Evolutionary conservation across 345 rosid species (phyloP).

Genomic region (Aegle marmelos): DNA sequence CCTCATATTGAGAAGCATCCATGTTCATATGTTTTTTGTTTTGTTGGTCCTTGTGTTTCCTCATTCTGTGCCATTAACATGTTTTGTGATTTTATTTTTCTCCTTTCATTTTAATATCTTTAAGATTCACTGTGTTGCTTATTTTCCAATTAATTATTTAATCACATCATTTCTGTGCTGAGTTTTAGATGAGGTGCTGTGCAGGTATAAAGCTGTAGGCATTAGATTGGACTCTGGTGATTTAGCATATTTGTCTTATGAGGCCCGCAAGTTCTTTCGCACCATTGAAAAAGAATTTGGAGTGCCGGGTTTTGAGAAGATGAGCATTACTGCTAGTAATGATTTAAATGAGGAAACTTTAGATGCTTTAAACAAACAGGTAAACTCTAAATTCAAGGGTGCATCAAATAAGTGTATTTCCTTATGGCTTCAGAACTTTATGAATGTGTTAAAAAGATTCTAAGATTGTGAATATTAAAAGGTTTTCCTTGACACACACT

Average conservation of each 20-base stretch:
- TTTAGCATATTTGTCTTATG: slow-evolving; percentile 81
- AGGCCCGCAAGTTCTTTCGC: slow-evolving; percentile 66
- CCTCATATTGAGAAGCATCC: not conserved
- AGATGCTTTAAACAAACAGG: slow-evolving; percentile 96
- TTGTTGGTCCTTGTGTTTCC: not conserved
- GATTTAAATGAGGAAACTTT: slow-evolving; percentile 96
- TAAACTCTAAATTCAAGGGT: slow-evolving; percentile 16
- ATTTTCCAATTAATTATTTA: not conserved
- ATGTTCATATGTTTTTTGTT: not conserved
- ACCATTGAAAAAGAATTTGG: slow-evolving; percentile 69
- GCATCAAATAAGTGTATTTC: not conserved
- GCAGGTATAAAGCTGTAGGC: slow-evolving; percentile 84
- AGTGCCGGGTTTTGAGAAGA: slow-evolving; percentile 69
- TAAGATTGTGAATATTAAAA: not conserved
- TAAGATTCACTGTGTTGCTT: not conserved
- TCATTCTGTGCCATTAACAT: not conserved
- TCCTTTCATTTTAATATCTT: not conserved
- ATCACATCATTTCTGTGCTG: not conserved
- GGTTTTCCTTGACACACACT: not conserved
- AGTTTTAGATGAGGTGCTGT: slow-evolving; percentile 23
- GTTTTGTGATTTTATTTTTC: slow-evolving; percentile 1
- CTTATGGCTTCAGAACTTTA: not conserved
- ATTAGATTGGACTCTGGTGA: slow-evolving; percentile 98
- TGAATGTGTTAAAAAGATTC: not conserved
- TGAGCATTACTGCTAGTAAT: slow-evolving; percentile 79